These are phyloP conservation scores for Cytospora mali DNA, from an alignment of 2,329 filamentous ascomycete genomes.

Conservation along the genomic window DNA sequence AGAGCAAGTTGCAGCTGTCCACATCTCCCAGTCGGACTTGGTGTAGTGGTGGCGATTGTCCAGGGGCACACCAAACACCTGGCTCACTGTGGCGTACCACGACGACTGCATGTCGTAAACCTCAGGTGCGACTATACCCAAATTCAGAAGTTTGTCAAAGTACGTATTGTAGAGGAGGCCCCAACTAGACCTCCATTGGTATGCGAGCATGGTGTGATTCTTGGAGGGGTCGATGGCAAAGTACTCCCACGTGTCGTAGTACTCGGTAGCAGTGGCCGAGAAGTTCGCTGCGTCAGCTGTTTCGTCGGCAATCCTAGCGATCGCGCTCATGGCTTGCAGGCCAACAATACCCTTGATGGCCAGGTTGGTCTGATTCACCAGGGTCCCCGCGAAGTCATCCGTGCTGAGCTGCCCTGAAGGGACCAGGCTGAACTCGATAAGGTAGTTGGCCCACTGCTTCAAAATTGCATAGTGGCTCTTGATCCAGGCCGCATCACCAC, in stretches of 20 bases:
- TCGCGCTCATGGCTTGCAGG: slow-evolving; percentile 73
- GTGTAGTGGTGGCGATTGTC: slow-evolving; percentile 72
- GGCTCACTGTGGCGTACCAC: slow-evolving; percentile 55
- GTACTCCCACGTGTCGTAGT: slow-evolving; percentile 71
- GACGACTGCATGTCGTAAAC: slow-evolving; percentile 38
- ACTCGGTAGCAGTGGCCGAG: slow-evolving; percentile 52
- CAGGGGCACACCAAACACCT: slow-evolving; percentile 71
- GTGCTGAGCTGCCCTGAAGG: slow-evolving; percentile 72
- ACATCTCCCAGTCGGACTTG: slow-evolving; percentile 76
- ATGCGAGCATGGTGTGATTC: slow-evolving; percentile 72
- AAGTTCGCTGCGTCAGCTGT: slow-evolving; percentile 60
- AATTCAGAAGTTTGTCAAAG: slow-evolving; percentile 55
- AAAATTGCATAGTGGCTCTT: slow-evolving; percentile 61
- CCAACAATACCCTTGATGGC: slow-evolving; percentile 79
- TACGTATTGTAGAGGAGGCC: slow-evolving; percentile 77
- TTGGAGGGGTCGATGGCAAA: slow-evolving; percentile 68
- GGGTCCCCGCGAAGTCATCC: slow-evolving; percentile 73
- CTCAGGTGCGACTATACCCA: slow-evolving; percentile 35
- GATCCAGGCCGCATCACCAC: slow-evolving; percentile 36
- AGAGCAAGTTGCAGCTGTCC: slow-evolving; percentile 66
- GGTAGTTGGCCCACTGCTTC: slow-evolving; percentile 71
- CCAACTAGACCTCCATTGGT: slow-evolving; percentile 78
- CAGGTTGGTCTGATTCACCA: slow-evolving; percentile 72
- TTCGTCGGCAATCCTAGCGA: slow-evolving; percentile 57
- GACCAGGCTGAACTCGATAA: slow-evolving; percentile 69